These are phyloP conservation scores for Podospora sp. DNA, from an alignment of 495 filamentous ascomycete species.

Conservation along the genomic window DNA sequence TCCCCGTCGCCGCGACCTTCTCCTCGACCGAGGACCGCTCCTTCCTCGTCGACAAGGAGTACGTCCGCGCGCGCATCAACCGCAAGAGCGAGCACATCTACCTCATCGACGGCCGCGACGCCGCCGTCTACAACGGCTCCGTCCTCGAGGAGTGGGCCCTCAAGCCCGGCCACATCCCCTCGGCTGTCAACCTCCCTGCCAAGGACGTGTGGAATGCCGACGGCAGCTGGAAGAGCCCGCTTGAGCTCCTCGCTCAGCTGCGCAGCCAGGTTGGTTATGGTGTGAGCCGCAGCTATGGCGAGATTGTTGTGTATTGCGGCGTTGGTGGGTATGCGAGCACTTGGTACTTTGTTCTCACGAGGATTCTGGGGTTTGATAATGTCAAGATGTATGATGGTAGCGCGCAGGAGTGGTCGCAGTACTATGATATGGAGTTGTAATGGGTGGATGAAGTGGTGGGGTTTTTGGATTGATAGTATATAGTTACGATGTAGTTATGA, in stretches of 20 bases:
- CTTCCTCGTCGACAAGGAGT: conserved; percentile 28
- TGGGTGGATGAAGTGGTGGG: too few species aligned
- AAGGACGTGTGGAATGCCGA: conserved; percentile 29
- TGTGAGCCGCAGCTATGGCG: conserved; percentile 25
- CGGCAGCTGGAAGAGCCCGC: conserved; percentile 31
- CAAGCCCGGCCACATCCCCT: conserved; percentile 31
- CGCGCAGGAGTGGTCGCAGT: conserved; percentile 25
- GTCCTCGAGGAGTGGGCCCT: conserved; percentile 28
- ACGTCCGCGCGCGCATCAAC: conserved; percentile 28
- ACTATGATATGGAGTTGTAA: conserved; percentile 29
- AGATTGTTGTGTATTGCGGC: conserved; percentile 31
- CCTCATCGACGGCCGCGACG: conserved; percentile 27
- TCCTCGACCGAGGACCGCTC: conserved; percentile 24
- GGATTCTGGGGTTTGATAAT: conserved; percentile 26
- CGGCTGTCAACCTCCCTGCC: conserved; percentile 26
- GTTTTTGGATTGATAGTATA: too few species aligned
- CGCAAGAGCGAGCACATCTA: conserved; percentile 24
- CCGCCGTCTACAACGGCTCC: conserved; percentile 27
- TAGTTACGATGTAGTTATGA: too few species aligned
- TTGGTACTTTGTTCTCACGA: conserved; percentile 27
- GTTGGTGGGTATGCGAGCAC: conserved; percentile 29
- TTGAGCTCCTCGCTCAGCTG: conserved; percentile 26
- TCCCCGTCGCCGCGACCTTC: conserved; percentile 13
- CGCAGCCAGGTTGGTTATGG: conserved; percentile 21
- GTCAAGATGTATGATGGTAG: conserved; percentile 25